These are phyloP conservation scores for Podaxis sp. DNA, from an alignment of 768 basidiomycete genomes.

Conservation along the genomic window DNA sequence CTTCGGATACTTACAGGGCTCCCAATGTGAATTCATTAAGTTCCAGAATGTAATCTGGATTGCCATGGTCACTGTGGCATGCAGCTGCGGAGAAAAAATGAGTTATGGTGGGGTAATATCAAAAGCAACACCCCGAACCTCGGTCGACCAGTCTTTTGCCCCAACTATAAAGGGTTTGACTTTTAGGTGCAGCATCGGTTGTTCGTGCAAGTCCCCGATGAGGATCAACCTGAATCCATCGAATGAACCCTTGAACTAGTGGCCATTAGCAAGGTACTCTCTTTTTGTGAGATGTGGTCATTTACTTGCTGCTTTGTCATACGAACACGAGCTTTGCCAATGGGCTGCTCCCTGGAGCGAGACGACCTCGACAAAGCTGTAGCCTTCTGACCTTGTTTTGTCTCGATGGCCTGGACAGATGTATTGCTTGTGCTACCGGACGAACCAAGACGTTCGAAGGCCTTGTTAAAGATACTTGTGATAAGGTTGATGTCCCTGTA, in stretches of 20 bases:
- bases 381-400: constrained; percentile 10
- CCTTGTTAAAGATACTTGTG: constrained; percentile 81
- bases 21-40: constrained; percentile 96
- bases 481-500: constrained; percentile 93
- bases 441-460: constrained; percentile 55
- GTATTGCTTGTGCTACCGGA: neutral
- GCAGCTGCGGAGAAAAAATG: constrained; percentile 51
- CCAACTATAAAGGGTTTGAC: constrained; percentile 81
- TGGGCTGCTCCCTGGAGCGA: constrained; percentile 11
- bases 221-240: constrained; percentile 92
- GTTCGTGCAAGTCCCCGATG: constrained; percentile 93
- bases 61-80: constrained; percentile 78
- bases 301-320: constrained; percentile 83
- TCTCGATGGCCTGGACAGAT: neutral
- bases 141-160: constrained; percentile 93
- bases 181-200: constrained; percentile 89
- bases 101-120: constrained; percentile 1
- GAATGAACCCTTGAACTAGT: constrained; percentile 78
- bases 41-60: constrained; percentile 96
- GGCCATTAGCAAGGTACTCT: constrained; percentile 3
- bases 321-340: constrained; percentile 42
- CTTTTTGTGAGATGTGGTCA: neutral
- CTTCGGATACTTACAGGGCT: constrained; percentile 62
- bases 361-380: constrained; percentile 7
- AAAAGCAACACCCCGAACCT: constrained; percentile 46